Conservation (phyloP, 2,329 filamentous ascomycete species). For the Calonectria pseudoreteaudii region DNA sequence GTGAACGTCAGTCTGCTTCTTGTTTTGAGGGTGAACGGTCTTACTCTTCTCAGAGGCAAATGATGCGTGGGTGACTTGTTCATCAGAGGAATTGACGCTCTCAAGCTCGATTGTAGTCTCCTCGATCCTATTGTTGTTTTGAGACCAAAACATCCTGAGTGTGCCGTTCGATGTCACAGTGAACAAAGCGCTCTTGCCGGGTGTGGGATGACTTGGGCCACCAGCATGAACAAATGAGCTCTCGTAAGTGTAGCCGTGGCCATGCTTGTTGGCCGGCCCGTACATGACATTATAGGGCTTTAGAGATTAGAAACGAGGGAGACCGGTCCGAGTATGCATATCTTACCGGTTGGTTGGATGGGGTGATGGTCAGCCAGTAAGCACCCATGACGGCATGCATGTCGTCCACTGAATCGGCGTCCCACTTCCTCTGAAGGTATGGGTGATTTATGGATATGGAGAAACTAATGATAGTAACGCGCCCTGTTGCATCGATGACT, state of each 20-base stretch:
- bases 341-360: slow-evolving; percentile 54
- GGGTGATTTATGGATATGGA: slow-evolving; percentile 80
- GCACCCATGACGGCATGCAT: slow-evolving; percentile 83
- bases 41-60: slow-evolving; percentile 80
- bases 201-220: slow-evolving; percentile 79
- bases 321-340: not conserved
- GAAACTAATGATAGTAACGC: slow-evolving; percentile 80
- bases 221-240: slow-evolving; percentile 73
- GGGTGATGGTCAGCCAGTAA: slow-evolving; percentile 81
- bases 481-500: slow-evolving; percentile 82
- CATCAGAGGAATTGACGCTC: slow-evolving; percentile 76
- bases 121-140: slow-evolving; percentile 77
- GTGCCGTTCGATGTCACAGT: slow-evolving; percentile 80
- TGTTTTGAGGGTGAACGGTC: slow-evolving; percentile 27
- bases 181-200: slow-evolving; percentile 78
- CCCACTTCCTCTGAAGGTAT: slow-evolving; percentile 69
- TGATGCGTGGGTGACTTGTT: slow-evolving; percentile 83
- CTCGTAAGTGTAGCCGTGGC: slow-evolving; percentile 76
- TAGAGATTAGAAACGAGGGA: not conserved
- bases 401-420: slow-evolving; percentile 79
- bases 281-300: slow-evolving; percentile 60
- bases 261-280: slow-evolving; percentile 73
- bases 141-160: slow-evolving; percentile 82
- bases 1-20: slow-evolving; percentile 41
- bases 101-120: slow-evolving; percentile 82